phyloP scores from a whole-genome alignment of 768 basidiomycete species.

The Hydnomerulius pinastri region DNA sequence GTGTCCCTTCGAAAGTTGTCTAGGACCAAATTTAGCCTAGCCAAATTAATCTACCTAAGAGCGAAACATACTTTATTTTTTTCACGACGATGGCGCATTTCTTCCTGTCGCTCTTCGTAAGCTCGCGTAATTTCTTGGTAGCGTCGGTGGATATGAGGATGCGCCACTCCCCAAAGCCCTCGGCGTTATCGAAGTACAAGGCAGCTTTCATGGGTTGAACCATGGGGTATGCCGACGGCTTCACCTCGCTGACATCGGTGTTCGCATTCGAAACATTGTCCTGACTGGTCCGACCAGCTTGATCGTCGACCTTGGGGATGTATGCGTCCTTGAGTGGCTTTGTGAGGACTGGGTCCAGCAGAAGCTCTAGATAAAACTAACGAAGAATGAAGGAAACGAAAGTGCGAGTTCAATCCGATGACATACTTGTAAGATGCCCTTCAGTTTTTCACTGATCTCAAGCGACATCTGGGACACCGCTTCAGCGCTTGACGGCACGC shows the following conservation, averaged over 20 bases:
- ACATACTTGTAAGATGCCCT: constrained; percentile 25
- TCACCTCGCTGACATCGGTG: too few species aligned
- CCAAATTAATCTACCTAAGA: neutral
- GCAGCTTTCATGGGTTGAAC: too few species aligned
- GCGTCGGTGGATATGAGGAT: too few species aligned
- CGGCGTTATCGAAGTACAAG: too few species aligned
- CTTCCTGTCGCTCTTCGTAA: too few species aligned
- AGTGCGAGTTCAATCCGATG: too few species aligned
- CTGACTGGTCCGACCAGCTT: neutral
- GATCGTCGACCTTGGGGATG: neutral
- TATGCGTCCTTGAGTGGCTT: too few species aligned
- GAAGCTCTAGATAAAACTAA: too few species aligned
- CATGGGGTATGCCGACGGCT: too few species aligned
- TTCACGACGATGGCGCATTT: constrained; percentile 61
- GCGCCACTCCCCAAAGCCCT: too few species aligned
- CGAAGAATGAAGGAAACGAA: neutral
- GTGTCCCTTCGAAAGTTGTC: constrained; percentile 63
- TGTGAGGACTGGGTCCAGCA: too few species aligned
- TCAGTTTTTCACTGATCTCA: constrained; percentile 25
- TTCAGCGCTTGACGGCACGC: constrained; percentile 20
- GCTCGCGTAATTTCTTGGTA: too few species aligned
- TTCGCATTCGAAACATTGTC: constrained; percentile 44
- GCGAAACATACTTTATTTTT: constrained; percentile 53
- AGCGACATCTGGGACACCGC: constrained; percentile 13
- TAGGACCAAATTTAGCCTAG: constrained; percentile 16